Conservation (phyloP, 805 yeast species). For the Danielia oregonensis region DNA sequence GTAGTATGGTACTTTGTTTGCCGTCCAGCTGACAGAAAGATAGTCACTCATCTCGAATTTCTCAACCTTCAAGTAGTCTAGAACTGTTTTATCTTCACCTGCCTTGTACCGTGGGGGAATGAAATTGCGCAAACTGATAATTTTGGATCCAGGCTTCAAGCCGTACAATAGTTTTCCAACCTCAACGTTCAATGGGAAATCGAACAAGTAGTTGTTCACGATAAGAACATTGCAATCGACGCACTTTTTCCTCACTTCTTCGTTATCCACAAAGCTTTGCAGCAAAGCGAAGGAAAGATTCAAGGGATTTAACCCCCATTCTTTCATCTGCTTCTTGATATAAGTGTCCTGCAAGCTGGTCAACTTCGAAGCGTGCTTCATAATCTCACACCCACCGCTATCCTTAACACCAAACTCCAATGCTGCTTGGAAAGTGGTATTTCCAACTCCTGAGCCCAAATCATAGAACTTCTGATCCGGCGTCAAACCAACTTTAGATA, state of each 20-base stretch:
- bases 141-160: conserved; percentile 68
- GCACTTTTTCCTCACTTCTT: conserved; percentile 49
- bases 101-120: conserved; percentile 74
- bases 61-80: conserved; percentile 63
- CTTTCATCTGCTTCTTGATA: conserved; percentile 51
- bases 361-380: conserved; percentile 73
- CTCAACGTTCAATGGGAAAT: conserved; percentile 63
- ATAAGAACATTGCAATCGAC: conserved; percentile 67
- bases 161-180: conserved; percentile 64
- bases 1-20: conserved; percentile 75
- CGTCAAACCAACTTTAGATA: conserved; percentile 53
- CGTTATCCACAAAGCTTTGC: conserved; percentile 70
- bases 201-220: conserved; percentile 82
- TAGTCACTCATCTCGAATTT: conserved; percentile 57
- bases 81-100: conserved; percentile 48
- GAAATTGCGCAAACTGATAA: conserved; percentile 74
- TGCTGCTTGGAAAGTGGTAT: conserved; percentile 86
- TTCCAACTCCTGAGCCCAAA: conserved; percentile 93
- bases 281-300: conserved; percentile 53
- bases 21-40: conserved; percentile 87
- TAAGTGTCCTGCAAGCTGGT: conserved; percentile 60
- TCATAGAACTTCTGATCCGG: conserved; percentile 68
- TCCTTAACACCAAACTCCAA: conserved; percentile 71
- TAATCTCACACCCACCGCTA: conserved; percentile 88
- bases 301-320: conserved; percentile 64